phyloP scores from a whole-genome alignment of 495 filamentous ascomycete species.

The Aspergillus coremiiformis region DNA sequence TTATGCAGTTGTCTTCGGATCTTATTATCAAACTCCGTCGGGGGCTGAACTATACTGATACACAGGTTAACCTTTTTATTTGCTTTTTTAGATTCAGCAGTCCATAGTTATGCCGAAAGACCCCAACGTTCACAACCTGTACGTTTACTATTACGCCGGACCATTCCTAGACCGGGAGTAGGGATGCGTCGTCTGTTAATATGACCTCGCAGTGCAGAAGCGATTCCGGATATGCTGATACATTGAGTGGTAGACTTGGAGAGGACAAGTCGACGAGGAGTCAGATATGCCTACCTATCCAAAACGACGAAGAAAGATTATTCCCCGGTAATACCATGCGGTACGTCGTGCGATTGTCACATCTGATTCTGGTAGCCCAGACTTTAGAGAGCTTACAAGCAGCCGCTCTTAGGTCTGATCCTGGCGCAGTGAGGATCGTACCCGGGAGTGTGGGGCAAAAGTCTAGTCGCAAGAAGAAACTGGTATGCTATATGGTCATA shows the following conservation, averaged over 20 bases:
- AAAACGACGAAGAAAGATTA: conserved; percentile 16
- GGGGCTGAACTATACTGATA: neutral
- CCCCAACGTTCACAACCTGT: conserved; percentile 7
- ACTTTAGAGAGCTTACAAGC: neutral
- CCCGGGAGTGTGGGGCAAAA: conserved; percentile 13
- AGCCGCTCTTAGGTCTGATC: conserved; percentile 8
- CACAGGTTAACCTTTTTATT: neutral
- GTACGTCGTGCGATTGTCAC: neutral
- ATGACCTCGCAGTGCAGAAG: conserved; percentile 10
- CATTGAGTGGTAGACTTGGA: neutral
- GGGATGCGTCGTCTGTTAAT: conserved; percentile 26
- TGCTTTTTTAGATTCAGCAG: conserved; percentile 6
- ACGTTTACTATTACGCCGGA: conserved; percentile 22
- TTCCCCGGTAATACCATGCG: conserved; percentile 8
- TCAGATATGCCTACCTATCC: neutral
- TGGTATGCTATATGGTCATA: neutral
- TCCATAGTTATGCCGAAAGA: conserved; percentile 29
- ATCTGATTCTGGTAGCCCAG: neutral
- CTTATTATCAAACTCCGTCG: neutral
- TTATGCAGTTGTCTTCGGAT: neutral
- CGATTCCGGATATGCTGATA: conserved; percentile 5
- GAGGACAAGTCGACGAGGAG: conserved; percentile 5
- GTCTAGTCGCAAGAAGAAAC: conserved; percentile 4
- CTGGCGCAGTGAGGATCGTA: conserved; percentile 15
- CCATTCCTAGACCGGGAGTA: conserved; percentile 18